Conservation (phyloP, 1,284 basidiomycete species). For the Rhodotorula sp. region DNA sequence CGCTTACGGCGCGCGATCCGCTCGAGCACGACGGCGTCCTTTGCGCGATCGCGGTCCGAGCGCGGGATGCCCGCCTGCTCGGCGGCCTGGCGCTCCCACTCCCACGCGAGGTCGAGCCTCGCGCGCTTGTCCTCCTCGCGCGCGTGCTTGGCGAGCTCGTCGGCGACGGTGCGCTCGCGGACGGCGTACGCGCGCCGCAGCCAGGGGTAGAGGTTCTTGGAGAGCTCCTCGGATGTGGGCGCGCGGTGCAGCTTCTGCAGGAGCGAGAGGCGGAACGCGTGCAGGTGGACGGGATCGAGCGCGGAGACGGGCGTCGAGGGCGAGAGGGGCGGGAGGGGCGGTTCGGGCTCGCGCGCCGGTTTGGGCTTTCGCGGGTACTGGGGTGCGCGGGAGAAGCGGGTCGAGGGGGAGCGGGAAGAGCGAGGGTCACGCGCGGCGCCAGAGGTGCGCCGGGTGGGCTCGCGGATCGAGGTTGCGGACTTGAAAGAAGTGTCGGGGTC, state of each 20-base stretch:
- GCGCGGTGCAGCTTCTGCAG: not conserved
- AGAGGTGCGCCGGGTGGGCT: not conserved
- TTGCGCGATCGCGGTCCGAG: not conserved
- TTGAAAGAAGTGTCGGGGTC: not conserved
- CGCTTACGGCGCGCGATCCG: not conserved
- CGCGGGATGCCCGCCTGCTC: slow-evolving; percentile 4
- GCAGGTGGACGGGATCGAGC: not conserved
- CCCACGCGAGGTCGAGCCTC: slow-evolving; percentile 28
- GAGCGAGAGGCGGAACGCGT: not conserved
- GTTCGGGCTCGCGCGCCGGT: not conserved
- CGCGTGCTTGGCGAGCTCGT: not conserved
- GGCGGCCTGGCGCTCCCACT: slow-evolving; percentile 24
- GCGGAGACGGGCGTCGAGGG: not conserved
- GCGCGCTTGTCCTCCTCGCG: not conserved
- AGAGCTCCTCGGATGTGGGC: slow-evolving; percentile 5
- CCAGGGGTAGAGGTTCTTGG: not conserved
- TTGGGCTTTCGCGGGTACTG: not conserved
- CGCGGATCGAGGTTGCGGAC: not conserved
- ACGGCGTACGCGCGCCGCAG: not conserved
- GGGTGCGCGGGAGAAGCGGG: not conserved
- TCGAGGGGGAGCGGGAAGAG: not conserved
- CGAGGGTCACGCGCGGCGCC: not conserved
- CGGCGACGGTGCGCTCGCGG: too few species aligned
- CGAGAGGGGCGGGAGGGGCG: not conserved
- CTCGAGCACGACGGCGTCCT: slow-evolving; percentile 1